Evolutionary conservation across 257 asterid species (phyloP).

Genomic region (Ocimum tenuiflorum): DNA sequence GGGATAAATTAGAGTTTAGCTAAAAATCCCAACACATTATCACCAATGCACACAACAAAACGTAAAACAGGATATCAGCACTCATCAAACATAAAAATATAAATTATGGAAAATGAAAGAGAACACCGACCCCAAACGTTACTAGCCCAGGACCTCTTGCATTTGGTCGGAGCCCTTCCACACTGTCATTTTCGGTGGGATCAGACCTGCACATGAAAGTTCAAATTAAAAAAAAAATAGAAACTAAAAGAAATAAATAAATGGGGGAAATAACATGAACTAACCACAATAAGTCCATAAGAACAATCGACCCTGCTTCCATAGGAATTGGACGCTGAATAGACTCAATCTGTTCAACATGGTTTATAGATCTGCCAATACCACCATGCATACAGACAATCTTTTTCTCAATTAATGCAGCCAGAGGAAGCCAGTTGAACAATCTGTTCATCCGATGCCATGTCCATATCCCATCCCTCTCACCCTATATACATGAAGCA

Average conservation of each 20-base stretch:
- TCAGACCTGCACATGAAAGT: conserved; percentile 66
- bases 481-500: conserved; percentile 59
- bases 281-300: conserved; percentile 91
- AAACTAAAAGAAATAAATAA: conserved; percentile 3
- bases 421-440: conserved; percentile 98
- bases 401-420: conserved; percentile 89
- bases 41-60: too few species aligned
- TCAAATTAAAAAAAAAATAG: conserved; percentile 10
- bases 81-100: too few species aligned
- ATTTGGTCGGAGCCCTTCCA: conserved; percentile 95
- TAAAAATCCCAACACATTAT: too few species aligned
- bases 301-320: conserved; percentile 98
- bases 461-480: conserved; percentile 98
- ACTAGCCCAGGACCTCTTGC: conserved; percentile 99
- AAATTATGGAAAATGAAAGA: not conserved
- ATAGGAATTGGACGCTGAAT: conserved; percentile 93
- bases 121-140: conserved; percentile 83
- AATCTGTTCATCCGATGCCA: conserved; percentile 95
- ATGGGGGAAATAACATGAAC: conserved; percentile 17
- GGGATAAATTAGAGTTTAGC: too few species aligned
- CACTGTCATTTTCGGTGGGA: conserved; percentile 98
- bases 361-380: conserved; percentile 97
- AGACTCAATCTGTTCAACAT: conserved; percentile 82
- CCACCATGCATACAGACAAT: conserved; percentile 99
- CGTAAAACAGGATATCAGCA: too few species aligned